A percentile compares a stretch with the other conserved stretches of the same genome.
These are phyloP conservation scores for Aspergillus sergii DNA, from an alignment of 2,329 filamentous ascomycete genomes.

Conservation along the genomic window DNA sequence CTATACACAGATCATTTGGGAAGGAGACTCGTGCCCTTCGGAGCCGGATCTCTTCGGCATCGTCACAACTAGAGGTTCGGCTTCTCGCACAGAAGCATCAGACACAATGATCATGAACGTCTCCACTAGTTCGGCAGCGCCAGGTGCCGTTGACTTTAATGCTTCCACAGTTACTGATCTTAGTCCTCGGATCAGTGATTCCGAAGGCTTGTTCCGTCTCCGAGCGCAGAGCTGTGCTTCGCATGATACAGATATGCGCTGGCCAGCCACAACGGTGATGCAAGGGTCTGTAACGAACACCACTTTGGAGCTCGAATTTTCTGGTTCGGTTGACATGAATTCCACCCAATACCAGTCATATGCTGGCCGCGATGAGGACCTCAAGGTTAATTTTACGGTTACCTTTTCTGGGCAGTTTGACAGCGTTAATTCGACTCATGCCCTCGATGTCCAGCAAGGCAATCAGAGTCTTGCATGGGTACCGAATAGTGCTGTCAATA, in stretches of 20 bases:
- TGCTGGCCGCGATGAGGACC: background rate
- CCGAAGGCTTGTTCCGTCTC: background rate
- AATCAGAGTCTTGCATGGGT: background rate
- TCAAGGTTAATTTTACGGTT: conserved; percentile 1
- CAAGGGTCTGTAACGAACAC: conserved; percentile 3
- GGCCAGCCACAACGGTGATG: background rate
- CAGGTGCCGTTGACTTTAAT: background rate
- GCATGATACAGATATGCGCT: background rate
- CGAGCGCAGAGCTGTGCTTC: background rate
- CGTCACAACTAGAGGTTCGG: background rate
- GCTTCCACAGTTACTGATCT: background rate
- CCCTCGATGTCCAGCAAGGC: background rate
- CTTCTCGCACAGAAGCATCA: background rate
- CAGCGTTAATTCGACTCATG: conserved; percentile 1
- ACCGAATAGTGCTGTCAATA: background rate
- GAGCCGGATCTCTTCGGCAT: conserved; percentile 3
- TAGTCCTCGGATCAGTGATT: background rate
- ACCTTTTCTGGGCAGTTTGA: conserved; percentile 7
- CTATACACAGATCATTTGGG: background rate
- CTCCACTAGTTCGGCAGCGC: background rate
- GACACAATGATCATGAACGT: conserved; percentile 4
- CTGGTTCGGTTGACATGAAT: background rate
- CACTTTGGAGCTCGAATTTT: background rate
- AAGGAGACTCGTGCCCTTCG: background rate
- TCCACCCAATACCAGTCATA: background rate